phyloP scores from a whole-genome alignment of 805 yeast species.

The Peterozyma toletana region DNA sequence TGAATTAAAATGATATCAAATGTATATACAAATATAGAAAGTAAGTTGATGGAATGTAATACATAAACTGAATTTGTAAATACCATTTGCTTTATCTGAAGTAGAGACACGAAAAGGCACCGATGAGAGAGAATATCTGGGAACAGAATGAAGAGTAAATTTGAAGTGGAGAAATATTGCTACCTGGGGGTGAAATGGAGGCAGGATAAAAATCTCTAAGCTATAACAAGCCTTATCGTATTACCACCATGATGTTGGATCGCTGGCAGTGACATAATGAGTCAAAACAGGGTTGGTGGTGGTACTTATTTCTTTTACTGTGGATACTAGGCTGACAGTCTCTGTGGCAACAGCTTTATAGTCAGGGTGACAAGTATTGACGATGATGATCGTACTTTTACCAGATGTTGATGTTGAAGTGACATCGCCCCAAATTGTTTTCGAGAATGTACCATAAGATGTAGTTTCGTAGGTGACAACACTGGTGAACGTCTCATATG shows the following conservation, averaged over 20 bases:
- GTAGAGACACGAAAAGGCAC: too few species aligned
- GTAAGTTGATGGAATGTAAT: too few species aligned
- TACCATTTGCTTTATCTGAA: neutral
- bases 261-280: slow-evolving; percentile 2
- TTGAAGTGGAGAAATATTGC: too few species aligned
- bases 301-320: slow-evolving; percentile 1
- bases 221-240: neutral
- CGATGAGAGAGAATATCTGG: too few species aligned
- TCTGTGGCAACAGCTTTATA: neutral
- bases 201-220: neutral
- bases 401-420: slow-evolving; percentile 3
- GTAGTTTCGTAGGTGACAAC: slow-evolving; percentile 3
- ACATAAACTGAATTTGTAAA: too few species aligned
- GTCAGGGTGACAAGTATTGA: slow-evolving; percentile 7
- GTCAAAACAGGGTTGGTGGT: neutral
- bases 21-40: too few species aligned
- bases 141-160: too few species aligned
- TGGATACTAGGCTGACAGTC: slow-evolving; percentile 1
- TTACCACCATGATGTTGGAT: slow-evolving; percentile 6
- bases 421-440: slow-evolving; percentile 1
- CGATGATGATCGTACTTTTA: neutral
- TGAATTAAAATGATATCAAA: too few species aligned
- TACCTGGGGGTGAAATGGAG: neutral
- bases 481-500: slow-evolving; percentile 2
- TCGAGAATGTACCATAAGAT: slow-evolving; percentile 4